Evolutionary conservation across 2,329 filamentous ascomycete species (phyloP), one percentile per base, ranked within the genome.

Genomic region (Penicillium palitans): DNA sequence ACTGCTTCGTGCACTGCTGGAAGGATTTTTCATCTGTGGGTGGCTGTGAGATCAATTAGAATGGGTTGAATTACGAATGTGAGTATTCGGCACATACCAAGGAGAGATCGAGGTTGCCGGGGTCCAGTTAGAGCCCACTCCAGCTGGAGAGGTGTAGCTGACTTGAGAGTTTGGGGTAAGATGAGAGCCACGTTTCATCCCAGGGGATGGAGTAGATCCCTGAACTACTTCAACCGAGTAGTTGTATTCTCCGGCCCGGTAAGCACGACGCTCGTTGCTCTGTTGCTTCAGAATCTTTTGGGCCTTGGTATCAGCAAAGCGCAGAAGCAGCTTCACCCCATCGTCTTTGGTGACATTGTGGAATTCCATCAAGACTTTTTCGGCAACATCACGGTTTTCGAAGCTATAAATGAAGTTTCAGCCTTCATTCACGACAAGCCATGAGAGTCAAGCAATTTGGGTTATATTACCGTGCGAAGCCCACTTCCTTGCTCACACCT

Each of bases 221-320:
- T 77, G 74, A 15, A 79, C 77, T 37, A 80, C 74, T 59, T 79
- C 78, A 47, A 80, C 78, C 2, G 78, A 79, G 58, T 77, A 80
- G 68, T 93, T 93, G 78, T 98, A 98, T 80, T 98, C 95, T 58
- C 95, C 95, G 58, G 93, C 95, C 59, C 95, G 91, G 79, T 96
- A 98, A 71, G 96, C 91, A 61, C 95, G 92, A 58, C 93, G 91
- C 74, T 96, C 92, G 33, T 95, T 92, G 42, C 93, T 98, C 73
- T 97, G 90, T 64, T 95, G 90, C 83, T 99, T 99, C 67, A 99
- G 83, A 72, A 95, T 87, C 81, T 99, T 99, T 77, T 99, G 95
- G 62, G 93, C 90, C 55, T 95, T 91, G 39, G 95, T 99, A 72
- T 99, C 95, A 62, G 96, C 93, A 74, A 96, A 99, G 65, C 95